These are phyloP conservation scores for Paecilomyces variotii DNA, from an alignment of 2,329 filamentous ascomycete species.

Conservation along the genomic window DNA sequence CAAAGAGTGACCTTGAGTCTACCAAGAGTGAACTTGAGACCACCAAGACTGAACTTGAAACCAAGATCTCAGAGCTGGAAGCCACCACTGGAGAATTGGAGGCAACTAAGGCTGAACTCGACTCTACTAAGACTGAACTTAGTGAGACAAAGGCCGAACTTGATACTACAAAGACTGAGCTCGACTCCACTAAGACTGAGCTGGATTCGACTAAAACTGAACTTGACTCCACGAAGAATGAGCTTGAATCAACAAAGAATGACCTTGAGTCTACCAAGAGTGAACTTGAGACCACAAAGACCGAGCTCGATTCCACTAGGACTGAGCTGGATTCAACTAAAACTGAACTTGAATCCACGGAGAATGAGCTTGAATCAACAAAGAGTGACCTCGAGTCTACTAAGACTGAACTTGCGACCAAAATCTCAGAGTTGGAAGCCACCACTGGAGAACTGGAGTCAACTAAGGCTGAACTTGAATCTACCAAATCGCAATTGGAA, in stretches of 20 bases:
- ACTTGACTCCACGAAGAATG: constrained; percentile 6
- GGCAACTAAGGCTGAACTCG: constrained; percentile 6
- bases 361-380: constrained; percentile 14
- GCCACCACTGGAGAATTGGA: neutral
- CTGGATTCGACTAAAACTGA: constrained; percentile 5
- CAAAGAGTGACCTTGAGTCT: constrained; percentile 10
- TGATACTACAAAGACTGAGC: constrained; percentile 6
- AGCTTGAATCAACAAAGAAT: constrained; percentile 18
- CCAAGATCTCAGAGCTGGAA: constrained; percentile 1
- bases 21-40: constrained; percentile 9
- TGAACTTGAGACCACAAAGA: constrained; percentile 11
- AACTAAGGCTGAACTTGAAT: constrained; percentile 8
- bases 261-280: constrained; percentile 21
- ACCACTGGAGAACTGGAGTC: constrained; percentile 8
- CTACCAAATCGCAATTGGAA: constrained; percentile 6
- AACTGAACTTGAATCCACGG: constrained; percentile 6
- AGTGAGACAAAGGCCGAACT: constrained; percentile 8
- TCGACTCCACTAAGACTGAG: constrained; percentile 8
- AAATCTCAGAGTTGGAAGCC: constrained; percentile 7
- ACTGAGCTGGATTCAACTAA: constrained; percentile 5
- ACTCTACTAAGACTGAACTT: constrained; percentile 8
- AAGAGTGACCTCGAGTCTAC: constrained; percentile 23
- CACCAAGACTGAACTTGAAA: constrained; percentile 15
- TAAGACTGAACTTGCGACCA: constrained; percentile 15
- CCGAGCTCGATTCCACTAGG: constrained; percentile 8